Evolutionary conservation across 2,329 filamentous ascomycete genomes (phyloP).

Genomic region (Bertia moriformis): DNA sequence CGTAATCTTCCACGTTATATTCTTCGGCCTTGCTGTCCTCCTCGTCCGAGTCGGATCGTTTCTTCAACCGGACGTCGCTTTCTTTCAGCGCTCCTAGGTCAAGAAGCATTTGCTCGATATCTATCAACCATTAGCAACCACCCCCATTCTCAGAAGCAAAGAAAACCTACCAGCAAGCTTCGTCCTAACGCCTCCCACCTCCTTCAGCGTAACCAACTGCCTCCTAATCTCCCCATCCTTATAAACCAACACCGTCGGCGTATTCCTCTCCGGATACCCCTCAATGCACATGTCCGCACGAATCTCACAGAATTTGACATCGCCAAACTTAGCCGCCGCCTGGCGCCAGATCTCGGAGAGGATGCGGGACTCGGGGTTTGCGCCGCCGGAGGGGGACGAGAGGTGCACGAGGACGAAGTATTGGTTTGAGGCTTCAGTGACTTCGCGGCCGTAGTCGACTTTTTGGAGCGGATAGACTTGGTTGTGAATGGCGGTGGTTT

Average conservation of each 20-base stretch:
- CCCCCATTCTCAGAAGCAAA: not conserved
- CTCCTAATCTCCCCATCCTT: slow-evolving; percentile 46
- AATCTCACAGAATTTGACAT: slow-evolving; percentile 56
- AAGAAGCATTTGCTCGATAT: slow-evolving; percentile 41
- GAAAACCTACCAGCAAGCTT: slow-evolving; percentile 21
- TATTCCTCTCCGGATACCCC: slow-evolving; percentile 51
- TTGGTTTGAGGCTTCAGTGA: slow-evolving; percentile 43
- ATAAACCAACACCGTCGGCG: slow-evolving; percentile 48
- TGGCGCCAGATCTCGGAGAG: slow-evolving; percentile 45
- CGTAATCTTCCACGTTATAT: slow-evolving; percentile 17
- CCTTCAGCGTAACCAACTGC: slow-evolving; percentile 44
- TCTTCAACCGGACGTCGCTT: slow-evolving; percentile 35
- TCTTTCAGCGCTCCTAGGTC: slow-evolving; percentile 40
- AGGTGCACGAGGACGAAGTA: slow-evolving; percentile 31
- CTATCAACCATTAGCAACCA: slow-evolving; percentile 12
- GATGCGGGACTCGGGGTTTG: slow-evolving; percentile 42
- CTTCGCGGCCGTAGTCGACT: slow-evolving; percentile 47
- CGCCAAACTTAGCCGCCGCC: slow-evolving; percentile 41
- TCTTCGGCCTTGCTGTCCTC: slow-evolving; percentile 17
- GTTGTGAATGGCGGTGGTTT: slow-evolving; percentile 40
- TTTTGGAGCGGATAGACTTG: slow-evolving; percentile 54
- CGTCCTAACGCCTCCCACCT: slow-evolving; percentile 36
- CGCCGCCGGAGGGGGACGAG: slow-evolving; percentile 36
- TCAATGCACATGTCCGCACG: slow-evolving; percentile 51
- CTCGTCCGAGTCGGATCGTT: slow-evolving; percentile 15